Conservation (phyloP, 441 rosid species). For the Adansonia gregorii region DNA sequence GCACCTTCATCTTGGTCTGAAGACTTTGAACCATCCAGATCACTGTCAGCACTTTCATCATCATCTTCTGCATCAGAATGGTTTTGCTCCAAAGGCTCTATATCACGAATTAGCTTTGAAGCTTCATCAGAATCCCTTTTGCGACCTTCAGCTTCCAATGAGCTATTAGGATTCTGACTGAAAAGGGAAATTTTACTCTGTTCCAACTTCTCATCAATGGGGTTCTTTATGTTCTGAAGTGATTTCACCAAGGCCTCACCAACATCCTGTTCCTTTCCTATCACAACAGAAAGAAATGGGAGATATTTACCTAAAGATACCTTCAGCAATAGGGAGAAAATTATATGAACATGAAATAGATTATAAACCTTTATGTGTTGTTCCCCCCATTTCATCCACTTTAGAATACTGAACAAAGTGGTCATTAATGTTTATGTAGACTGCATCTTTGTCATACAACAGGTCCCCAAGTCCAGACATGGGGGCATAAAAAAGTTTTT, state of each 20-base stretch:
- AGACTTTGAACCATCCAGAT: conserved; percentile 49
- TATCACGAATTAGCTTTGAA: conserved; percentile 35
- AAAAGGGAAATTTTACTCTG: conserved; percentile 73
- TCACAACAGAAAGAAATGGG: conserved; percentile 20
- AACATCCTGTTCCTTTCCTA: conserved; percentile 75
- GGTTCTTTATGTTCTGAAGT: conserved; percentile 79
- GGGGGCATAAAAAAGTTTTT: conserved; percentile 89
- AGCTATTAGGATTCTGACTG: conserved; percentile 44
- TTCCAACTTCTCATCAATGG: conserved; percentile 81
- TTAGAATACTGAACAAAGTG: conserved; percentile 88
- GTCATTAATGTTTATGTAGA: conserved; percentile 89
- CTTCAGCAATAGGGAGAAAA: background rate
- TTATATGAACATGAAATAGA: conserved; percentile 17
- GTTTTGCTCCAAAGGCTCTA: conserved; percentile 41
- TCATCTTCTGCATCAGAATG: conserved; percentile 42
- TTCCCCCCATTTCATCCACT: conserved; percentile 57
- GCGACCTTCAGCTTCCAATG: conserved; percentile 40
- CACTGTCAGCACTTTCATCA: conserved; percentile 40
- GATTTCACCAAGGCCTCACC: conserved; percentile 84
- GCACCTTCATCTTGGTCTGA: conserved; percentile 42
- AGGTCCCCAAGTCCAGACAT: conserved; percentile 98
- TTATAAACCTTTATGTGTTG: conserved; percentile 57
- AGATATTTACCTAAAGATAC: conserved; percentile 14
- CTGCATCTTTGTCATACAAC: conserved; percentile 95
- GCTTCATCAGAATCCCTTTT: conserved; percentile 41